phyloP scores from a whole-genome alignment of 1,284 basidiomycete genomes.

The Boletus mariae region DNA sequence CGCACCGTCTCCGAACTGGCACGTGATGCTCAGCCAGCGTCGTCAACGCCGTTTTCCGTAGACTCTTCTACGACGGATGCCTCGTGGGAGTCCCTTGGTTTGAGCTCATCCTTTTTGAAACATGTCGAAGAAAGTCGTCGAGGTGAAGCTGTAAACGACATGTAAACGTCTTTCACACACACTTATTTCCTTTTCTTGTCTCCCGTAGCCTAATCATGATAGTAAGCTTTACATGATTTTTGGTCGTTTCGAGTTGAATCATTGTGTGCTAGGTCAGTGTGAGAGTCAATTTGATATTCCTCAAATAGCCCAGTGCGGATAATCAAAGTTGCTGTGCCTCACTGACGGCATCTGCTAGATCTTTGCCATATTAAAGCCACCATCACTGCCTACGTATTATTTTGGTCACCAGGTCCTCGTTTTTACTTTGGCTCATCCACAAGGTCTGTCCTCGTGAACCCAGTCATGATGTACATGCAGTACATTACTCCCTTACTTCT shows the following conservation, averaged over 20 bases:
- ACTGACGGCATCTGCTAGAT: not conserved
- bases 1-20: slow-evolving; percentile 26
- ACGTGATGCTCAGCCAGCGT: slow-evolving; percentile 5
- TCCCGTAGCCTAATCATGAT: not conserved
- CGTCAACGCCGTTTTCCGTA: not conserved
- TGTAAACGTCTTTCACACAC: not conserved
- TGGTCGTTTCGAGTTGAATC: not conserved
- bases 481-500: slow-evolving; percentile 12
- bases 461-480: slow-evolving; percentile 7
- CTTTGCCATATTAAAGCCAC: not conserved
- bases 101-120: slow-evolving; percentile 22
- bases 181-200: not conserved
- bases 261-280: not conserved
- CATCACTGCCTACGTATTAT: not conserved
- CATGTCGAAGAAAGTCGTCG: slow-evolving; percentile 2
- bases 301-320: not conserved
- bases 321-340: slow-evolving; percentile 1
- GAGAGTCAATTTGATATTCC: not conserved
- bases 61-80: slow-evolving; percentile 1
- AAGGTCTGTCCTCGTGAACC: not conserved
- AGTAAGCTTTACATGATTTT: not conserved
- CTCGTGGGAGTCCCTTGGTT: slow-evolving; percentile 21
- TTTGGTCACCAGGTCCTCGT: not conserved
- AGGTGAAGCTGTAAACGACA: not conserved
- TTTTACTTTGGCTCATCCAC: not conserved